Conservation (phyloP, 805 yeast genomes). For the Wickerhamomyces bovis region DNA sequence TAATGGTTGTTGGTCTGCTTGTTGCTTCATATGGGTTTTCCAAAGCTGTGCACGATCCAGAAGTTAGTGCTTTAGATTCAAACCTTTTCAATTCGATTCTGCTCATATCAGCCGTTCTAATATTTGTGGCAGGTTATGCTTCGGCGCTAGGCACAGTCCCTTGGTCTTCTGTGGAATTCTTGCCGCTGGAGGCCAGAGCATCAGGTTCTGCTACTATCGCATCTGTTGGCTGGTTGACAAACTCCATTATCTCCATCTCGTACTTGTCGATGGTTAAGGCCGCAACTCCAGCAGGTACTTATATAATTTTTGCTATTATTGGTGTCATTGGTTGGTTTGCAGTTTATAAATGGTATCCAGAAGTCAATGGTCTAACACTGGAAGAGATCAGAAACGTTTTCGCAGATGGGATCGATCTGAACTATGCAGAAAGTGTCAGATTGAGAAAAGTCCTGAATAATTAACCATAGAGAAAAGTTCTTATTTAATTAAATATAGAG, state of each 20-base stretch:
- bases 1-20: constrained; percentile 32
- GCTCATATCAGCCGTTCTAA: constrained; percentile 27
- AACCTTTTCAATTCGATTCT: neutral
- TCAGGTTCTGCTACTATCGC: constrained; percentile 37
- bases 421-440: constrained; percentile 16
- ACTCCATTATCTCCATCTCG: constrained; percentile 30
- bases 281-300: constrained; percentile 28
- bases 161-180: constrained; percentile 39
- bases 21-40: constrained; percentile 27
- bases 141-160: constrained; percentile 40
- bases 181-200: constrained; percentile 36
- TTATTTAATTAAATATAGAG: no score
- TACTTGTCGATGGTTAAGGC: constrained; percentile 29
- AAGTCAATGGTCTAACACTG: constrained; percentile 37
- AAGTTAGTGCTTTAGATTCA: neutral
- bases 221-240: constrained; percentile 37
- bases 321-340: constrained; percentile 34
- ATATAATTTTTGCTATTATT: constrained; percentile 28
- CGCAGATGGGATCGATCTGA: constrained; percentile 34
- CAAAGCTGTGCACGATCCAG: constrained; percentile 1
- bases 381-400: constrained; percentile 37
- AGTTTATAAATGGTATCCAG: constrained; percentile 36
- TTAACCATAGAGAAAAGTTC: no score
- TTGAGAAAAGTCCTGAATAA: neutral
- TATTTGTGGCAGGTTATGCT: constrained; percentile 37